Percentiles rank a stretch among this genome's conserved stretches.
Evolutionary conservation across 371 early-diverging fungal species (phyloP).

Genomic region (Nosema bombycis): DNA sequence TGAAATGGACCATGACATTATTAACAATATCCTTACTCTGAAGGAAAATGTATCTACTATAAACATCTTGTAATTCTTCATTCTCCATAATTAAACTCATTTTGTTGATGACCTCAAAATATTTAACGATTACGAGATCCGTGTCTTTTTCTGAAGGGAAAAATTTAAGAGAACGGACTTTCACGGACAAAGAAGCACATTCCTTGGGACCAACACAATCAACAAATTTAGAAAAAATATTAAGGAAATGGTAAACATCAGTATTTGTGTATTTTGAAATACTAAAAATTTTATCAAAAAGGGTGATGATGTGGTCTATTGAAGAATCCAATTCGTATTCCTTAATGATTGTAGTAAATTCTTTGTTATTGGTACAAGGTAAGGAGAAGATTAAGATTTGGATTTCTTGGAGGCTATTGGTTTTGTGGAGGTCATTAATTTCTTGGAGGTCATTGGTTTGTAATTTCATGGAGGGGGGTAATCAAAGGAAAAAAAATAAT

Average conservation of each 20-base stretch:
- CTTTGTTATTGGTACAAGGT: not conserved
- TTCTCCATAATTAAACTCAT: not conserved
- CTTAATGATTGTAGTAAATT: not conserved
- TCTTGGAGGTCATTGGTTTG: no score
- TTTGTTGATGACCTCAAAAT: constrained; percentile 25
- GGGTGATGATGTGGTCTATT: not conserved
- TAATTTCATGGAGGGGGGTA: no score
- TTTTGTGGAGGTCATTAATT: not conserved
- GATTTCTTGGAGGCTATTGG: no score
- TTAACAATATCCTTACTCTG: constrained; percentile 17
- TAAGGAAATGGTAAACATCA: constrained; percentile 25
- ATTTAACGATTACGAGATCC: constrained; percentile 33
- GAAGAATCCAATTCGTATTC: not conserved
- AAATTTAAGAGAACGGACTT: constrained; percentile 20
- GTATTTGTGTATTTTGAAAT: constrained; percentile 22
- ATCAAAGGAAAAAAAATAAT: no score
- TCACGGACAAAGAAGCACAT: not conserved
- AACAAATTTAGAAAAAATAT: constrained; percentile 5
- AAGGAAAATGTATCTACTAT: constrained; percentile 32
- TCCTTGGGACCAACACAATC: no score
- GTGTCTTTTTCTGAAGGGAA: constrained; percentile 35
- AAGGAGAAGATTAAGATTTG: no score
- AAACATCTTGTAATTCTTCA: not conserved
- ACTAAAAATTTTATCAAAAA: constrained; percentile 22
- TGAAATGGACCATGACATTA: not conserved